Evolutionary conservation across 2,329 filamentous ascomycete species (phyloP), one percentile per base, ranked within the genome.

Genomic region (Paecilomyces variotii): DNA sequence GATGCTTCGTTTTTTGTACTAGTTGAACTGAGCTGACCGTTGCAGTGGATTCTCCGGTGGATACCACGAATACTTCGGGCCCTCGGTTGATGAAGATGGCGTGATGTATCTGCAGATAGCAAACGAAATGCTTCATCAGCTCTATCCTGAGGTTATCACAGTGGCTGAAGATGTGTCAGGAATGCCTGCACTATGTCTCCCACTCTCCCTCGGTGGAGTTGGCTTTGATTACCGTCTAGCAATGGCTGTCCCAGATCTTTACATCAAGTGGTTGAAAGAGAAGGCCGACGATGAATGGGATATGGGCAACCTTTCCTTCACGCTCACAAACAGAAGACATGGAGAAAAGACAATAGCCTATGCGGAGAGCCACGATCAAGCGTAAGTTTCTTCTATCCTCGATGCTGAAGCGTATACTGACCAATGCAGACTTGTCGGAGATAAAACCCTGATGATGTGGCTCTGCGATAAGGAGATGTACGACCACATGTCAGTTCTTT

Each of bases 291-390:
- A 91, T 62, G 84, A 96, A 9, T 99, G 94, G 94, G 89, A 97
- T 68, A 88, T 99, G 75, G 86, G 84, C 59, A 87, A 83, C 65
- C 88, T 99, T 56, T 87, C 86, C 72, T 92, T 88, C 77, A 97
- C 91, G 0, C 78, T 99, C 60, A 96, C 89, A 25, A 97, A 99
- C 76, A 84, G 94, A 59, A 87, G 94, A 28, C 90, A 97, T 68
- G 93, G 92, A 53, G 94, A 99, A 76, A 97, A 97, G 82, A 97
- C 93, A 0, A 97, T 99, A 69, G 94, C 94, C 2, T 99, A 99
- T 71, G 91, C 90, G 60, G 94, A 99, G 73, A 96, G 90, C 66
- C 94, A 99, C 72, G 94, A 99, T 69, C 94, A 99, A 84, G 92
- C 94, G 88, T 95, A 82, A 79, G 90, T 83, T 54, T 28, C 45